Percentiles rank a stretch among this genome's conserved stretches.
phyloP scores from a whole-genome alignment of 2,329 filamentous ascomycete species.

The Penicillium sp. region DNA sequence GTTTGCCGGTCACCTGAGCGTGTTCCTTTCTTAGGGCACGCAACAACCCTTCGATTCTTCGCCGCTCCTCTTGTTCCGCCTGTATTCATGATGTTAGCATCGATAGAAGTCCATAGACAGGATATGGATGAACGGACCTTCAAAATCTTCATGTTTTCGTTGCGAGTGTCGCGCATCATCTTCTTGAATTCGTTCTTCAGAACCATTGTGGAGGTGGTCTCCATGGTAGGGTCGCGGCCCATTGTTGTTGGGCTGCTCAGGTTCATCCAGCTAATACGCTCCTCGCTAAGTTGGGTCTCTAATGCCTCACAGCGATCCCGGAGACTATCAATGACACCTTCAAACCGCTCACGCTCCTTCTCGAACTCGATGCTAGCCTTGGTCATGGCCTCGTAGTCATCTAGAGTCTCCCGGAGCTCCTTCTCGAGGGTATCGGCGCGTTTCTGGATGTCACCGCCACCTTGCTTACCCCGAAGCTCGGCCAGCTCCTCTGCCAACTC shows the following conservation, averaged over 20 bases:
- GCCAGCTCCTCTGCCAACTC: slow-evolving; percentile 51
- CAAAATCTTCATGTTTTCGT: slow-evolving; percentile 64
- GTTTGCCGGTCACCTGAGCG: slow-evolving; percentile 31
- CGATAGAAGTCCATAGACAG: not conserved
- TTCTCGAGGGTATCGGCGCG: slow-evolving; percentile 59
- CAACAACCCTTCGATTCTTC: slow-evolving; percentile 64
- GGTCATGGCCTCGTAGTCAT: slow-evolving; percentile 70
- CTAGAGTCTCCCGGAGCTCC: slow-evolving; percentile 66
- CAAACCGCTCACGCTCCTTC: slow-evolving; percentile 66
- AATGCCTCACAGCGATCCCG: slow-evolving; percentile 64
- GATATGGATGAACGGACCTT: slow-evolving; percentile 54
- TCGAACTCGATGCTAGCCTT: slow-evolving; percentile 70
- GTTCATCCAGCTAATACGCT: slow-evolving; percentile 66
- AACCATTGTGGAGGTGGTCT: slow-evolving; percentile 67
- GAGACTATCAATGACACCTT: slow-evolving; percentile 62
- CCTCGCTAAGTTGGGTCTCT: slow-evolving; percentile 65
- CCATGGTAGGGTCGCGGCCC: slow-evolving; percentile 41
- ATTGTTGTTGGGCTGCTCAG: slow-evolving; percentile 53
- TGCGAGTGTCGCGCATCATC: slow-evolving; percentile 73
- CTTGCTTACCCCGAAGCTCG: slow-evolving; percentile 36
- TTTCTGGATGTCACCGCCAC: slow-evolving; percentile 43
- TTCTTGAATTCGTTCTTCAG: slow-evolving; percentile 75
- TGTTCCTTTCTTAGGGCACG: slow-evolving; percentile 50
- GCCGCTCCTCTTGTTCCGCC: slow-evolving; percentile 71
- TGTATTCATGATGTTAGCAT: slow-evolving; percentile 36